Conservation (phyloP, 202 grass and related monocot species). For the Dendrocalamus latiflorus region DNA sequence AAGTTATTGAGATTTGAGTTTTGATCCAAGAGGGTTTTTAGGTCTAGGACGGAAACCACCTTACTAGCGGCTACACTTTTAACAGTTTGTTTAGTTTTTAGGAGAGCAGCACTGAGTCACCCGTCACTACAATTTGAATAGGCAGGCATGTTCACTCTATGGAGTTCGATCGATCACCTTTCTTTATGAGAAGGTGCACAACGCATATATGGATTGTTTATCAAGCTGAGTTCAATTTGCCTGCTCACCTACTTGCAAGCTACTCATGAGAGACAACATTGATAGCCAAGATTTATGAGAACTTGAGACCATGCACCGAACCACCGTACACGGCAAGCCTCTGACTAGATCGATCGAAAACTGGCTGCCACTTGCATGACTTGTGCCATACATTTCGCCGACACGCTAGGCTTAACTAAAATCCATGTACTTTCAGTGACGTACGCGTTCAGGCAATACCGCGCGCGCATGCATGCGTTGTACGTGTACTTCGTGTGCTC, state of each 20-base stretch:
- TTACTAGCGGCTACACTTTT: no score
- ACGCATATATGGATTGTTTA: not conserved
- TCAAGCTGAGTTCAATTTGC: not conserved
- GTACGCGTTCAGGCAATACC: not conserved
- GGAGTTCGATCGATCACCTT: not conserved
- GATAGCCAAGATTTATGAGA: not conserved
- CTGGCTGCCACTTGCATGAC: not conserved
- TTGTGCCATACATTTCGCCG: conserved; percentile 5
- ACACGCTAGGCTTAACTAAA: not conserved
- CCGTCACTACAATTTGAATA: not conserved
- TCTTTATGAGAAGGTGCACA: not conserved
- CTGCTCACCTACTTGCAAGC: conserved; percentile 3
- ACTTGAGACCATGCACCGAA: conserved; percentile 27
- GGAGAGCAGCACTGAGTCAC: no score
- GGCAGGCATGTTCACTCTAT: not conserved
- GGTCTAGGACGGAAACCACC: no score
- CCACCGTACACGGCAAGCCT: conserved; percentile 17
- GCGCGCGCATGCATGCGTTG: not conserved
- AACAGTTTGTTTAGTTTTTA: no score
- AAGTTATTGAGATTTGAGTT: no score
- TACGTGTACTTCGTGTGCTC: no score
- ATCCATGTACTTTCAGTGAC: not conserved
- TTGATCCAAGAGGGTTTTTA: no score
- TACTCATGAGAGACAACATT: not conserved
- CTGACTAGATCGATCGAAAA: not conserved